Evolutionary conservation across 2,329 filamentous ascomycete species (phyloP), one percentile per base, ranked within the genome.

Genomic region (Elsinoe australis): DNA sequence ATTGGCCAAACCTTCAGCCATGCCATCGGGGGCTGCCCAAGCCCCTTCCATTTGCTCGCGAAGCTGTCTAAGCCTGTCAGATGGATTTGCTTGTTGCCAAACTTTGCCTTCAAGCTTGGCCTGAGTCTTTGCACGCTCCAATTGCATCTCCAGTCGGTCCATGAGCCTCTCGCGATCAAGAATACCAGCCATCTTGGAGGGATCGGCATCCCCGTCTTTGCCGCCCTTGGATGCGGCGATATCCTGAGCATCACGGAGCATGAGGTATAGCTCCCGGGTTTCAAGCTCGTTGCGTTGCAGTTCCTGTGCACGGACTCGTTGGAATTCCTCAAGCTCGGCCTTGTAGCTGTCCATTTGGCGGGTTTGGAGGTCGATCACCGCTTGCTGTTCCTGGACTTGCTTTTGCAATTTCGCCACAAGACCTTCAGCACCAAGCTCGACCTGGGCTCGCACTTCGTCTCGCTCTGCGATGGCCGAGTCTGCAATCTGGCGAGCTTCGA

Each of bases 171-270:
- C 87, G 19, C 92, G 84, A 63, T 96, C 89, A 55, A 98, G 73
- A 53, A 98, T 96, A 53, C 92, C 92, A 63, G 88, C 81, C 83
- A 90, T 87, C 49, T 83, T 83, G 22, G 79, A 72, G 18, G 86
- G 80, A 61, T 92, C 84, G 32, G 80, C 75, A 41, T 81, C 67
- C 49, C 67, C 71, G 32, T 71, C 71, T 56, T 73, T 70, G 46
- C 66, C 71, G 12, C 61, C 64, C 56, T 77, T 80, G 3, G 90
- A 88, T 18, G 88, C 89, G 36, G 90, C 90, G 55, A 95, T 87
- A 60, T 98, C 90, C 67, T 96, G 90, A 29, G 92, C 90, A 67
- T 98, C 92, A 52, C 90, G 82, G 54, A 98, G 82, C 92, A 98
- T 98, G 49, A 98, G 83, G 66, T 96, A 98, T 17, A 98, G 71